Base-by-base conservation (phyloP, 768 basidiomycete species). In the Pulveroboletus sp. region DNA sequence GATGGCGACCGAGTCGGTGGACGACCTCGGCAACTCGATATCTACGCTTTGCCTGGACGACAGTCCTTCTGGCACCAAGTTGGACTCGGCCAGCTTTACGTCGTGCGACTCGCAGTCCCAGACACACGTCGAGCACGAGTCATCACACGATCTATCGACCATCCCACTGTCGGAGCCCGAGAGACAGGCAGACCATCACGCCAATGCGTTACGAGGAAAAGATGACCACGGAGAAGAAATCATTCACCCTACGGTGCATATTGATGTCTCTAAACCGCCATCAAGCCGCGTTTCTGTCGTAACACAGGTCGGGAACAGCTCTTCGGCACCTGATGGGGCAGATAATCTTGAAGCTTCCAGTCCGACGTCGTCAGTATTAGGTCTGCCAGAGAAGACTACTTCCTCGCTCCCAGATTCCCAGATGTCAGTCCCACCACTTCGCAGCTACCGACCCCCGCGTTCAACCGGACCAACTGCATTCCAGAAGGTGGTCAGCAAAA, bases 401-500 rank as follows among this genome's bases (percentile, higher is more conserved):
- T 63, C 73, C 24, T 63, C 72, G 26, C 49, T 64, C 15, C 65
- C 70, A 14, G 42, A 58, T 31, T 13, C 26, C 50, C 65, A 46
- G 40, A 58, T 33, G 46, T 42, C 50, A 1, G 67, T 15, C 39
- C 60, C 47, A 44, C 39, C 46, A 39, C 38, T 57, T 40, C 49
- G 51, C 37, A 57, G 43, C 39, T 79, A 80, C 59, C 71, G 72
- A 46, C 65, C 69, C 35, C 69, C 74, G 28, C 80, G 80, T 18
- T 83, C 85, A 4, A 61, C 68, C 11, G 85, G 87, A 17, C 86
- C 86, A 9, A 88, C 84, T 57, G 65, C 71, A 5, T 75, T 94
- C 40, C 87, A 93, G 62, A 87, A 83, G 67, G 83, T 91, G 31
- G 71, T 87, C 44, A 91, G 87, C 67, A 85, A 81, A 66, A 95